Conservation (phyloP, 2,329 filamentous ascomycete species). For the Alternaria tenuissima region DNA sequence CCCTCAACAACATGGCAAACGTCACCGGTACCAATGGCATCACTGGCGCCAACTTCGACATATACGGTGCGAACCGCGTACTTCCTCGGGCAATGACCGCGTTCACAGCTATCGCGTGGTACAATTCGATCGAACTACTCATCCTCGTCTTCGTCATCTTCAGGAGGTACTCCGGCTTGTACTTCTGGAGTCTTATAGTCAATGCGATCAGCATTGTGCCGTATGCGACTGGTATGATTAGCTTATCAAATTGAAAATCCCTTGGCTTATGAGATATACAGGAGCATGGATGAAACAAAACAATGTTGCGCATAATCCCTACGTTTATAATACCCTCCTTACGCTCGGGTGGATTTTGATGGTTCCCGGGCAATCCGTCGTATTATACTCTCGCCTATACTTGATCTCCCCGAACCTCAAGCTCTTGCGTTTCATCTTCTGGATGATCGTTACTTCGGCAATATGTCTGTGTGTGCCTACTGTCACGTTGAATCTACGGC, state of each 20-base stretch:
- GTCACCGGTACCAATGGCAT: constrained; percentile 7
- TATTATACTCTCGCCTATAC: background rate
- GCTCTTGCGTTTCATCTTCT: background rate
- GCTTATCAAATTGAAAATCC: no score
- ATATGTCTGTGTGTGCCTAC: background rate
- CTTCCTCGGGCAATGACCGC: constrained; percentile 4
- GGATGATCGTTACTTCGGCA: background rate
- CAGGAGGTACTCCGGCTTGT: constrained; percentile 23
- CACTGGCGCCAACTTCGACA: constrained; percentile 15
- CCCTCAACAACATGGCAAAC: background rate
- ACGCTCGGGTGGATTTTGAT: background rate
- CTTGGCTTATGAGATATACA: background rate
- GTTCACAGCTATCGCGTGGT: constrained; percentile 27
- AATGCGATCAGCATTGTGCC: constrained; percentile 18
- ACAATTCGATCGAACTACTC: constrained; percentile 31
- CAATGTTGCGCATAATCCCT: background rate
- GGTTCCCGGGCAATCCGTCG: background rate
- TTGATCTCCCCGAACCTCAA: background rate
- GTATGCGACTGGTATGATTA: constrained; percentile 13
- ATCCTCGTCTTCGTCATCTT: constrained; percentile 27
- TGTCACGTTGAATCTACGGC: background rate
- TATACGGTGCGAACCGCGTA: constrained; percentile 12
- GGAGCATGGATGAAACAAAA: background rate
- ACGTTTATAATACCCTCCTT: background rate
- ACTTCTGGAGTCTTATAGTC: constrained; percentile 25